Base-by-base conservation (phyloP, 257 asterid genomes). In the Solanum chilense region DNA sequence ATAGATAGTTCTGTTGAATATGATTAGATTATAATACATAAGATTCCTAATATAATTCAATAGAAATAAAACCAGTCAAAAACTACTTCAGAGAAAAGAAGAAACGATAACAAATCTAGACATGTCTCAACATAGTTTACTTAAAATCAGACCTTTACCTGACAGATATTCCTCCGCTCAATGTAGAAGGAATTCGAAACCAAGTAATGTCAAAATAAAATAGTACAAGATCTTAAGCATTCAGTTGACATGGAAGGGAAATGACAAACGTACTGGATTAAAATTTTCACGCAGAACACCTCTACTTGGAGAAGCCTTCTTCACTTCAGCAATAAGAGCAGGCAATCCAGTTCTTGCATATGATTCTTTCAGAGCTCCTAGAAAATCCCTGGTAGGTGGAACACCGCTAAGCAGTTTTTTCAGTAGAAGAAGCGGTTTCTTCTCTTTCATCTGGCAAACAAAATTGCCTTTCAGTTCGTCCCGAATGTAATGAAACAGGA, bases 241-340 rank as follows among this genome's bases (percentile, higher is more conserved):
- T 49, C 69, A 29, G 60, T 80, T 47, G 85, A 80, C 18, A 49
- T 10, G 29, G 58, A 44, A 29, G 29, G 45, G 85, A 49, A 29
- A 81, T 15, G 44, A 82, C 83, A 87, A 25, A 80, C 99, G 90
- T 91, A 96, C 99, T 76, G 98, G 98, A 90, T 96, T 95, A 84
- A 95, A 96, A 92, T 95, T 91, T 88, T 95, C 99, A 88, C 98
- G 93, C 21, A 95, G 81, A 82, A 95, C 89, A 86, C 99, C 99
- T 90, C 97, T 93, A 89, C 98, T 95, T 2, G 99, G 99, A 77
- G 99, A 96, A 87, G 99, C 98, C 93, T 96, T 96, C 90, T 96
- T 96, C 87, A 96, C 98, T 90, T 96, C 99, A 85, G 99, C 99
- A 90, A 95, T 96, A 86, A 96, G 90, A 85, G 94, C 96, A 58